Percentiles rank a stretch among this genome's conserved stretches.
Conservation (phyloP, 139 green algal species). For the Zygnema cylindricum region DNA sequence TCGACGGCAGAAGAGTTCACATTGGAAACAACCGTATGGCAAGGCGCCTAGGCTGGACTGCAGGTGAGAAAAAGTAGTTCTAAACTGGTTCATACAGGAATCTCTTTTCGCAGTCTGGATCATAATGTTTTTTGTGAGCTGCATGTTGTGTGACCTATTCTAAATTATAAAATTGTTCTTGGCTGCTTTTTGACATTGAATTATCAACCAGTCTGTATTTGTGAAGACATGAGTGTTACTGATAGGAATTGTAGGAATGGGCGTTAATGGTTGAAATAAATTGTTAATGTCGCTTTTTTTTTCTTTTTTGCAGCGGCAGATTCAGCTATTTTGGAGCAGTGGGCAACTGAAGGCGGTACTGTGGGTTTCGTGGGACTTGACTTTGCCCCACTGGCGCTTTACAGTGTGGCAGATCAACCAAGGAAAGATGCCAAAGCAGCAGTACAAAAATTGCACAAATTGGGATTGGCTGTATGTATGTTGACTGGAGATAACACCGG, state of each 20-base stretch:
- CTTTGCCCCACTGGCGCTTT: slow-evolving; percentile 35
- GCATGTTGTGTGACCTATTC: too few relatives aligned
- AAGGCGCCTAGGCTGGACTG: slow-evolving; percentile 22
- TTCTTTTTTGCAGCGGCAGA: neutral
- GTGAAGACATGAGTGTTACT: too few relatives aligned
- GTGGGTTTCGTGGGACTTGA: slow-evolving; percentile 65
- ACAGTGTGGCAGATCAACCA: slow-evolving; percentile 17
- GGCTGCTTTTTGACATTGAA: too few relatives aligned
- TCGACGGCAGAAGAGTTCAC: slow-evolving; percentile 53
- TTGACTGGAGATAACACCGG: slow-evolving; percentile 72
- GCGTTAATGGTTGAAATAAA: neutral
- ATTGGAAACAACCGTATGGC: slow-evolving; percentile 60
- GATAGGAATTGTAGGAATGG: neutral
- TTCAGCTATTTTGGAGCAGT: neutral
- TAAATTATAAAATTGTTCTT: too few relatives aligned
- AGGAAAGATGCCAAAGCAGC: slow-evolving; percentile 52
- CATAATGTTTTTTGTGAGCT: too few relatives aligned
- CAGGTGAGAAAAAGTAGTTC: slow-evolving; percentile 12
- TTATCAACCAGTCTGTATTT: too few relatives aligned
- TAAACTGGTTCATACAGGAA: too few relatives aligned
- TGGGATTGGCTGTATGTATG: slow-evolving; percentile 64
- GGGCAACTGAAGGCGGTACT: slow-evolving; percentile 46
- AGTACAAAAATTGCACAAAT: slow-evolving; percentile 7
- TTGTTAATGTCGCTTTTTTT: neutral
- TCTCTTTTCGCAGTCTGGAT: too few relatives aligned